These are phyloP conservation scores for Paracoccidioides brasiliensis DNA, from an alignment of 2,329 filamentous ascomycete genomes.

Conservation along the genomic window DNA sequence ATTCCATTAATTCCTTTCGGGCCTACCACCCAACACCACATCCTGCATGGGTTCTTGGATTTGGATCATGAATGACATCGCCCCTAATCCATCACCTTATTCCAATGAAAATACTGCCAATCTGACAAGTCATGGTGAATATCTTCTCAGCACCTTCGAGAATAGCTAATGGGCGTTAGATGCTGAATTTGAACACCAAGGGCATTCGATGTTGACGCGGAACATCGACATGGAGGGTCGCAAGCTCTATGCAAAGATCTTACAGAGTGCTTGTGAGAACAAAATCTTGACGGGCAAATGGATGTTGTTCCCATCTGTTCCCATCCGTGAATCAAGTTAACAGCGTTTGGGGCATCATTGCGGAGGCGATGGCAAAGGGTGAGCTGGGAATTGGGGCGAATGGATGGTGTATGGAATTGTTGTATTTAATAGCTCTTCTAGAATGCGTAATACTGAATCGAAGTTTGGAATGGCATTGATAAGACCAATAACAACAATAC, in stretches of 20 bases:
- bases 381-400: conserved; percentile 58
- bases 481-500: too few relatives aligned
- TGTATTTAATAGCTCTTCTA: background rate
- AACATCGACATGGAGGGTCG: conserved; percentile 31
- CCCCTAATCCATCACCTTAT: conserved; percentile 22
- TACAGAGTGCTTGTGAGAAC: conserved; percentile 46
- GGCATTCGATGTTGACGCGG: conserved; percentile 20
- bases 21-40: conserved; percentile 56
- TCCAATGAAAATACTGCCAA: conserved; percentile 30
- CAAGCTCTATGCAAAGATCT: conserved; percentile 41
- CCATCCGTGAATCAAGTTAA: conserved; percentile 14
- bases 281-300: conserved; percentile 52
- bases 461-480: too few relatives aligned
- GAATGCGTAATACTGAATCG: too few relatives aligned
- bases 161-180: conserved; percentile 37
- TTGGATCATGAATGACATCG: conserved; percentile 51
- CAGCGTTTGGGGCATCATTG: conserved; percentile 45
- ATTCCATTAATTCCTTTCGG: conserved; percentile 51
- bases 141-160: conserved; percentile 41
- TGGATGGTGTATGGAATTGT: conserved; percentile 2
- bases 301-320: conserved; percentile 22
- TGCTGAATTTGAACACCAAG: conserved; percentile 37
- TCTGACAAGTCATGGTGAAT: conserved; percentile 42
- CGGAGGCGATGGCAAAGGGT: conserved; percentile 52
- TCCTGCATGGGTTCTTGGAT: conserved; percentile 50